These are phyloP conservation scores for Noccaea caerulescens DNA, from an alignment of 345 rosid genomes.

Conservation along the genomic window DNA sequence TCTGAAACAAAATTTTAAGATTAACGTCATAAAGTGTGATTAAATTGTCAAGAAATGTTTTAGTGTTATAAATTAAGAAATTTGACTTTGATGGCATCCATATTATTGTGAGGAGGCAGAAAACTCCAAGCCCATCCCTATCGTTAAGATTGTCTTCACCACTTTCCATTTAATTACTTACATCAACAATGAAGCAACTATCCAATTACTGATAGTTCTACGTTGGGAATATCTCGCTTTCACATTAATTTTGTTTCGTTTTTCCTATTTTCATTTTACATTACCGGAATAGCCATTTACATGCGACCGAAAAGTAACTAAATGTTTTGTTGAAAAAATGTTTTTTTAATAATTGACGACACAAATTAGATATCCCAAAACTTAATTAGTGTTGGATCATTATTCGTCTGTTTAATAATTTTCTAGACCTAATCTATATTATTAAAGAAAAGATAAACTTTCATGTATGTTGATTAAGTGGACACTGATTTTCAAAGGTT, in stretches of 20 bases:
- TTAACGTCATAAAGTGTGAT: not conserved
- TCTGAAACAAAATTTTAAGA: not conserved
- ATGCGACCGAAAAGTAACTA: not conserved
- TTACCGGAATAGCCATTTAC: slow-evolving; percentile 4
- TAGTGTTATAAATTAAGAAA: not conserved
- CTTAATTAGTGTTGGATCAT: not conserved
- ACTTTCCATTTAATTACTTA: slow-evolving; percentile 35
- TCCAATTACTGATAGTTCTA: slow-evolving; percentile 16
- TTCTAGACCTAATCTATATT: too few relatives aligned
- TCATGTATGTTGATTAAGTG: too few relatives aligned
- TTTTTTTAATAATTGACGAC: not conserved
- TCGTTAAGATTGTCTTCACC: slow-evolving; percentile 23
- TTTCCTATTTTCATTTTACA: slow-evolving; percentile 13
- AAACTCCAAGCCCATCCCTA: slow-evolving; percentile 37
- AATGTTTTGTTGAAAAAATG: not conserved
- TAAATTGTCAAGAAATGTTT: not conserved
- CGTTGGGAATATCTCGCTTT: slow-evolving; percentile 38
- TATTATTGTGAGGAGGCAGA: slow-evolving; percentile 25
- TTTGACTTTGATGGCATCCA: slow-evolving; percentile 25
- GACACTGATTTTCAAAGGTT: too few relatives aligned
- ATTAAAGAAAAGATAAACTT: too few relatives aligned
- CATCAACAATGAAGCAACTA: slow-evolving; percentile 34
- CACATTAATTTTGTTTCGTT: slow-evolving; percentile 26
- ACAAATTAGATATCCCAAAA: slow-evolving; percentile 11
- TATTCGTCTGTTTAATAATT: too few relatives aligned